Evolutionary conservation across 1,284 basidiomycete genomes (phyloP).

Genomic region (Jaminaea rosea): DNA sequence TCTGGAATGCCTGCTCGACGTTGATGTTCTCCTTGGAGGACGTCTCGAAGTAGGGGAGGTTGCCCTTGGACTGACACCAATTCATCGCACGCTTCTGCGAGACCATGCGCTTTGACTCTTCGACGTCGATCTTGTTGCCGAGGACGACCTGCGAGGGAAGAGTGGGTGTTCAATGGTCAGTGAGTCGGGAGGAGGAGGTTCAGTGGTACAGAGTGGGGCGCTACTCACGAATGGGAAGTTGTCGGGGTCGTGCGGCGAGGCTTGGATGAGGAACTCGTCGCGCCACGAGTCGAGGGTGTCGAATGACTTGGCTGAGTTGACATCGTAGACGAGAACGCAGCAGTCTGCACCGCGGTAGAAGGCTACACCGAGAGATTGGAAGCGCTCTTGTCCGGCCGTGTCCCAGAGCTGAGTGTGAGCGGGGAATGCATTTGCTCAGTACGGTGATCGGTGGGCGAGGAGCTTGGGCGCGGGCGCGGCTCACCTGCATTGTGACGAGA

Average conservation of each 20-base stretch:
- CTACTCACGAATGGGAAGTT: conserved; percentile 99
- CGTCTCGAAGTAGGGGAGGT: conserved; percentile 99
- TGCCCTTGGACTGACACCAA: conserved; percentile 99
- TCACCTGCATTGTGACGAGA: conserved; percentile 93
- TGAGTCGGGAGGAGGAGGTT: no score
- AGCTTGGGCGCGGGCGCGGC: conserved; percentile 22
- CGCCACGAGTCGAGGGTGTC: conserved; percentile 59
- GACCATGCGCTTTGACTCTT: conserved; percentile 96
- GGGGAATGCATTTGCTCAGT: no score
- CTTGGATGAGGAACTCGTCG: conserved; percentile 54
- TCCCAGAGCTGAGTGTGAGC: conserved; percentile 75
- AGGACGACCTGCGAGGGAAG: conserved; percentile 72
- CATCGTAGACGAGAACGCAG: conserved; percentile 97
- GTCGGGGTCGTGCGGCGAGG: conserved; percentile 94
- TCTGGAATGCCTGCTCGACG: conserved; percentile 99
- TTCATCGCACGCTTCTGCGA: conserved; percentile 99
- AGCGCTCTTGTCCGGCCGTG: conserved; percentile 96
- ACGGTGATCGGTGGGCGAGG: background rate
- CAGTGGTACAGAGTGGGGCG: no score
- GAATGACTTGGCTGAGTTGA: conserved; percentile 96
- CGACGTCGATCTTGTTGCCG: conserved; percentile 99
- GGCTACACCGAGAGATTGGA: conserved; percentile 95
- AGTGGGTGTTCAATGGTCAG: no score
- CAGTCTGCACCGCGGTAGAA: conserved; percentile 99
- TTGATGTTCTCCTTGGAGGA: conserved; percentile 99